Evolutionary conservation across 2,329 filamentous ascomycete species (phyloP), one percentile per base, ranked within the genome.

Genomic region (Sporothrix protearum): DNA sequence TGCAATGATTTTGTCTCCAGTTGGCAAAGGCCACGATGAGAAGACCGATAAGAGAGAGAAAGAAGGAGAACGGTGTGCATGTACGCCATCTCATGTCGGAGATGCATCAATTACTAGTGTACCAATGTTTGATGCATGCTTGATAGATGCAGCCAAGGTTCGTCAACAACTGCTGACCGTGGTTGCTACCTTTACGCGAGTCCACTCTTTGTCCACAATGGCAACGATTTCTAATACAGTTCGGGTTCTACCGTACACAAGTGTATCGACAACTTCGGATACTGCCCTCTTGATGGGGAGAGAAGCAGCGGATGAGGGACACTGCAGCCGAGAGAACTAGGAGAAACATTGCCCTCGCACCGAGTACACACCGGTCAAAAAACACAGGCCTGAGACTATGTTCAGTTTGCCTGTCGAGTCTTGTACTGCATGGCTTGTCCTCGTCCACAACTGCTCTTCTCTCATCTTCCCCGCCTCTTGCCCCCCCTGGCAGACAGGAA

Each of bases 401-500:
- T 12, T 28, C n/a, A 3, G 9, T 9, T 33, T 49, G 63, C 63
- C 63, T 66, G 63, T 25, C 63, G 63, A 64, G 61, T 28, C 14
- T 49, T 49, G 25, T 10, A 12, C 33, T 39, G 30, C 57, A 61
- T 61, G 19, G 19, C 33, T 33, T 61, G 57, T 42, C 57, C 30
- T 61, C 16, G 42, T 47, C 2, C 28, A 12, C 19, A 19, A 19
- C 12, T 66, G 25, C 28, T 36, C 4, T 33, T 47, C 42, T 63
- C 63, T 47, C 33, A 66, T 66, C 63, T 66, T 66, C 45, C 63
- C 63, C 63, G 42, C 63, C 63, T 49, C 63, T 66, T 49, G 8
- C 30, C 5, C 59, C 19, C 14, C 49, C 53, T 33, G 14, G 45
- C 45, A 49, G 16, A 49, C 16, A 16, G 16, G 16, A 49, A 49